Base-by-base conservation (phyloP, 75 land plant genomes). In the Pinus albicaulis region DNA sequence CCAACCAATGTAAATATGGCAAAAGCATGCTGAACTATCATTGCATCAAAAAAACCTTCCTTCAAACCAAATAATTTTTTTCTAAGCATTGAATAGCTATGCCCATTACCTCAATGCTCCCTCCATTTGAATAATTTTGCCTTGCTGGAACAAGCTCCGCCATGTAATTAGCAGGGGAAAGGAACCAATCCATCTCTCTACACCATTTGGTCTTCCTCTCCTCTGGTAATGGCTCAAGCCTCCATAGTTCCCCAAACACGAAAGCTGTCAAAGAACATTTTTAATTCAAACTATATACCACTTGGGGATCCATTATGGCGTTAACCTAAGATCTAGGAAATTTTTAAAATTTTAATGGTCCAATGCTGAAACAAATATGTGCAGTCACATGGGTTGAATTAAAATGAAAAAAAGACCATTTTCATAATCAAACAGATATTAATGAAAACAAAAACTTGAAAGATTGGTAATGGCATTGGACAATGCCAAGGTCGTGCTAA, bases 381-480 rank as follows among this genome's bases (percentile, higher is more conserved):
- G 53, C 53, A 10, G 12, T 8, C 53, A 48, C 11, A 10, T 48
- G 1, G 12, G 11, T 48, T 48, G 53, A 48, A 48, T 48, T 10
- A 48, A 48, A 48, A 48, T 48, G 12, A 12, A 66, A 2, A 68
- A 7, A 24, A 12, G 20, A 38, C 52, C 1, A 22, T 38, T n/a
- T 38, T 19, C 23, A n/a, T 28, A 55, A 34, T 28, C 24, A 16
- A 61, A 48, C 38, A 31, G 4, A 59, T 12, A 15, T 16, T 24
- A 71, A 17, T 26, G 56, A 14, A 52, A 55, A 38, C 23, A 34
- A n/a, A 8, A 78, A 91, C 96, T 87, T 80, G 88, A 83, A 55
- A 93, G 92, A 78, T 82, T 89, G 56, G 96, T 89, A 56, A 93
- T 87, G 24, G 94, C 94, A 89, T 93, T 83, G 41, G 96, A 93